Base-by-base conservation (phyloP, 2,329 filamentous ascomycete genomes). In the Ascochyta clinopodiicola region DNA sequence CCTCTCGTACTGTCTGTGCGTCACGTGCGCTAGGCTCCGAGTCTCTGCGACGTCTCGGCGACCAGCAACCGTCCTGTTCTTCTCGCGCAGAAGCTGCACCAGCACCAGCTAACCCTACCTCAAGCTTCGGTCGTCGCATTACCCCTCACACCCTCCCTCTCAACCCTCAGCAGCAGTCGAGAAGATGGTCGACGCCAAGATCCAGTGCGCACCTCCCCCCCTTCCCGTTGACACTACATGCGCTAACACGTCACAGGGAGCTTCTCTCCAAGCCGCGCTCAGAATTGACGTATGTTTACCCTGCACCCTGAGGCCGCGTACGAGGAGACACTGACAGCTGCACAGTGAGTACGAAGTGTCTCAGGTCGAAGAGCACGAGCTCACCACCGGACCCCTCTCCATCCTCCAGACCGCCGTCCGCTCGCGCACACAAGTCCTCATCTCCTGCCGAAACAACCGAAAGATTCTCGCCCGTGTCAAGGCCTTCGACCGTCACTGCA, bases 401-500 rank as follows among this genome's bases (percentile, higher is more conserved):
- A 95, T 99, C 71, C 90, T 99, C 58, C 94, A 98, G 81, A 97
- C 95, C 56, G 95, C 95, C 63, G 95, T 97, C 55, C 91, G 93
- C 75, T 91, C 90, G 63, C 94, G 97, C 81, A 91, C 90, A 38
- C 95, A 98, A 80, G 94, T 99, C 60, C 87, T 99, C 63, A 97
- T 99, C 74, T 96, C 92, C 50, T 94, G 94, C 80, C 92, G 95
- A 65, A 97, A 96, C 86, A 98, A 98, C 83, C 90, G 94, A 79
- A 99, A 99, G 83, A 85, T 99, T 43, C 88, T 99, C 51, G 95
- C 94, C 46, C 90, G 95, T 62, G 94, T 99, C 73, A 99, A 99
- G 83, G 95, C 95, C 6, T 99, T 99, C 76, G 95, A 99, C 79
- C 86, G 95, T 58, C 95, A 99, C 80, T 98, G 93, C 86, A 99